Conservation (phyloP, 2,329 filamentous ascomycete genomes). For the Sclerotinia spermophila region DNA sequence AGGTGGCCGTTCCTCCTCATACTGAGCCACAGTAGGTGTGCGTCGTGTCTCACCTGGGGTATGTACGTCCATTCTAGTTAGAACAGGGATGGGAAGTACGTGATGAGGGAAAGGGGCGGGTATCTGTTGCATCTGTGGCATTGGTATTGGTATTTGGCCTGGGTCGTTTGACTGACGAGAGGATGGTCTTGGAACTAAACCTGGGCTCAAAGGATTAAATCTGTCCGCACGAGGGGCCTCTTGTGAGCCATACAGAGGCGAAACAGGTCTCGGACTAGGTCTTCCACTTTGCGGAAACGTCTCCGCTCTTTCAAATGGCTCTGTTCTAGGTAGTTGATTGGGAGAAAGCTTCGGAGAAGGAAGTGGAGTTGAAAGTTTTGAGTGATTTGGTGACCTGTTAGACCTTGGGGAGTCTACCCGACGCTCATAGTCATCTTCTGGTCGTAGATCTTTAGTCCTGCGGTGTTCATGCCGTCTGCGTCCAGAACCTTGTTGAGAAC, state of each 20-base stretch:
- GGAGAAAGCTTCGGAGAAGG: slow-evolving; percentile 34
- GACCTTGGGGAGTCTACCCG: slow-evolving; percentile 28
- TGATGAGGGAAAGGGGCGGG: slow-evolving; percentile 17
- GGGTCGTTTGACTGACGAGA: slow-evolving; percentile 25
- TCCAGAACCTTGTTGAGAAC: slow-evolving; percentile 27
- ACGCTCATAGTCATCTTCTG: slow-evolving; percentile 27
- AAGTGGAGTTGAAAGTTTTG: slow-evolving; percentile 28
- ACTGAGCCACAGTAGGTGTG: slow-evolving; percentile 24
- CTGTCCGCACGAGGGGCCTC: slow-evolving; percentile 26
- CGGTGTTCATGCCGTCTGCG: slow-evolving; percentile 21
- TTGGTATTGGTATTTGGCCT: slow-evolving; percentile 7
- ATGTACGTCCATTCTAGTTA: slow-evolving; percentile 24
- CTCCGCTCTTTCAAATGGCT: slow-evolving; percentile 31
- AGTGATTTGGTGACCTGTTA: slow-evolving; percentile 28
- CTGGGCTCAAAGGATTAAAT: slow-evolving; percentile 29
- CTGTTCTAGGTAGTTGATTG: slow-evolving; percentile 27
- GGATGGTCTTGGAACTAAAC: slow-evolving; percentile 19
- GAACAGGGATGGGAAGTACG: slow-evolving; percentile 28
- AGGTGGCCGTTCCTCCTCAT: slow-evolving; percentile 21
- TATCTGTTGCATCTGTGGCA: slow-evolving; percentile 20
- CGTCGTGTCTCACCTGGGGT: slow-evolving; percentile 25
- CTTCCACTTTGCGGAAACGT: slow-evolving; percentile 29
- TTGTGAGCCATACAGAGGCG: slow-evolving; percentile 28
- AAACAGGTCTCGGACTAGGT: slow-evolving; percentile 28
- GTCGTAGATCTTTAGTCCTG: slow-evolving; percentile 18